Evolutionary conservation across 345 rosid species (phyloP).

Genomic region (Acer saccharum): DNA sequence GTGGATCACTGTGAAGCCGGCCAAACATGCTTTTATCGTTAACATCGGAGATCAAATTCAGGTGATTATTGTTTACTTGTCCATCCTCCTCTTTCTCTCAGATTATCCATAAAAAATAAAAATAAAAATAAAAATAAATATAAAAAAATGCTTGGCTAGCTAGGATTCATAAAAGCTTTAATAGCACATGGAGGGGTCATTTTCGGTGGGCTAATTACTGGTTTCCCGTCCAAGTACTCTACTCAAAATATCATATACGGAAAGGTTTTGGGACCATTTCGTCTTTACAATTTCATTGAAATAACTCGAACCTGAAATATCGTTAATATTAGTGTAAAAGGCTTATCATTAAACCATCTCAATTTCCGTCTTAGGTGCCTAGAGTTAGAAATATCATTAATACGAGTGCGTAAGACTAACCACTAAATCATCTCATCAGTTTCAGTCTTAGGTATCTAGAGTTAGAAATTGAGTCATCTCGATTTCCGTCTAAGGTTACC

Average conservation of each 20-base stretch:
- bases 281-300: background rate
- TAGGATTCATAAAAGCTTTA: background rate
- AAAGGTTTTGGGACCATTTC: background rate
- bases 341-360: too few relatives aligned
- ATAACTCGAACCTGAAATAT: too few relatives aligned
- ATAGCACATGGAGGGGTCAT: conserved; percentile 24
- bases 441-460: too few relatives aligned
- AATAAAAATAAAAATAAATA: background rate
- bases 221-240: background rate
- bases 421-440: too few relatives aligned
- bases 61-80: conserved; percentile 36
- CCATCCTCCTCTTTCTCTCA: background rate
- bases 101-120: conserved; percentile 10
- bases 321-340: too few relatives aligned
- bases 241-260: background rate
- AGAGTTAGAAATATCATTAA: too few relatives aligned
- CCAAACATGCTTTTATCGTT: conserved; percentile 75
- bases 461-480: too few relatives aligned
- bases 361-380: too few relatives aligned
- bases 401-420: too few relatives aligned
- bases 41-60: conserved; percentile 95
- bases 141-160: background rate
- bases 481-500: too few relatives aligned
- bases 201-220: background rate
- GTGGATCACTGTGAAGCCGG: conserved; percentile 94